These are phyloP conservation scores for Teunomyces atbi DNA, from an alignment of 805 yeast species.

Conservation along the genomic window DNA sequence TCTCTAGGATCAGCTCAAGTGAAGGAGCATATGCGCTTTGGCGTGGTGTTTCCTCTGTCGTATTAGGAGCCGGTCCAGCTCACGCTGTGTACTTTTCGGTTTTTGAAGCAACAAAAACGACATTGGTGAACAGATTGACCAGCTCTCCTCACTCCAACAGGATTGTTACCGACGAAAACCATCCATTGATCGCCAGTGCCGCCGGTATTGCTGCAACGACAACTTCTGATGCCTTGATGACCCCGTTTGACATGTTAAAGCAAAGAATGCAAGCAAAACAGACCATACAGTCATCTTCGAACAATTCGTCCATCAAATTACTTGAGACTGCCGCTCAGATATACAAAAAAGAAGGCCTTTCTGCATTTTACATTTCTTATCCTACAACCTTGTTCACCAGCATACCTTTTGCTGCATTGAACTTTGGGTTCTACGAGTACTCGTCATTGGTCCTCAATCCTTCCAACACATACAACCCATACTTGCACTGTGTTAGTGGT, in stretches of 20 bases:
- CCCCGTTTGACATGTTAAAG: constrained; percentile 92
- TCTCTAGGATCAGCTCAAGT: constrained; percentile 71
- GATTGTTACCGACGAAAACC: constrained; percentile 61
- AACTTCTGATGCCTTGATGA: constrained; percentile 95
- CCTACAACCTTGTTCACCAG: constrained; percentile 92
- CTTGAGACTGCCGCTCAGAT: constrained; percentile 44
- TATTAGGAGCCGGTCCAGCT: constrained; percentile 98
- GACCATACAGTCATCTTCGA: constrained; percentile 5
- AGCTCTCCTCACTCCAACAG: constrained; percentile 31
- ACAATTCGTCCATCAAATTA: constrained; percentile 27
- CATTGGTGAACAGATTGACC: constrained; percentile 45
- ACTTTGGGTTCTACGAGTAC: constrained; percentile 89
- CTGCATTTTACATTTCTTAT: constrained; percentile 87
- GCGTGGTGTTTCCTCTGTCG: constrained; percentile 91
- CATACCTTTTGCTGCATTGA: constrained; percentile 92
- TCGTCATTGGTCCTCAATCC: constrained; percentile 81
- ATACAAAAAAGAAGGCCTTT: constrained; percentile 61
- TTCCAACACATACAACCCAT: constrained; percentile 73
- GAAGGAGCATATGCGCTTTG: constrained; percentile 90
- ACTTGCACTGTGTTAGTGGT: constrained; percentile 88
- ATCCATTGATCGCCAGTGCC: constrained; percentile 77
- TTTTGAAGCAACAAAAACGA: constrained; percentile 75
- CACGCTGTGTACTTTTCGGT: constrained; percentile 97
- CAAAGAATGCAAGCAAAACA: constrained; percentile 78
- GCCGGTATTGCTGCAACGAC: constrained; percentile 92